phyloP scores from a whole-genome alignment of 2,329 filamentous ascomycete species.

The Aspergillus ruber region DNA sequence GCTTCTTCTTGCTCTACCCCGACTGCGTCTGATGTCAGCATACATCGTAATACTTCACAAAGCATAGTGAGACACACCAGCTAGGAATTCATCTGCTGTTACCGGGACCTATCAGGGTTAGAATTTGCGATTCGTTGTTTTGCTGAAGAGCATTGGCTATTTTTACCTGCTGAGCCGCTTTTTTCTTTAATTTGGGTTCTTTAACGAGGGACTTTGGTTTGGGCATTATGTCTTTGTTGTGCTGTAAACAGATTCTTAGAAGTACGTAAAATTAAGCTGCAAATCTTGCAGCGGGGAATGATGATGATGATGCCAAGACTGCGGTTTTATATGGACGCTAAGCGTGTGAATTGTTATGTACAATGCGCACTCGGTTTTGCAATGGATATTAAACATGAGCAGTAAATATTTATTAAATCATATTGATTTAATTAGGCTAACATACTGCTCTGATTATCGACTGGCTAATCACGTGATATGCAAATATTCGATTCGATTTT shows the following conservation, averaged over 20 bases:
- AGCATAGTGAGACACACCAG: constrained; percentile 41
- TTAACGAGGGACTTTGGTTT: constrained; percentile 36
- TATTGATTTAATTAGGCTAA: too few relatives aligned
- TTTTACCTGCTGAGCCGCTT: constrained; percentile 33
- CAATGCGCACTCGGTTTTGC: neutral
- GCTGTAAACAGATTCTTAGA: neutral
- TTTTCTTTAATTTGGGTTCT: constrained; percentile 39
- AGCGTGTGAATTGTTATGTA: neutral
- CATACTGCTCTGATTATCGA: too few relatives aligned
- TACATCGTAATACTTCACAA: neutral
- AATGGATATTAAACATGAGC: too few relatives aligned
- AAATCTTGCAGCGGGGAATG: neutral
- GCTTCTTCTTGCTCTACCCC: constrained; percentile 65
- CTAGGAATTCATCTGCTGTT: constrained; percentile 62
- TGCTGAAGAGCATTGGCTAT: too few relatives aligned
- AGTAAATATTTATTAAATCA: too few relatives aligned
- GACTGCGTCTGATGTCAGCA: constrained; percentile 26
- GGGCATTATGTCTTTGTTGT: constrained; percentile 23
- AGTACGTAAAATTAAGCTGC: neutral
- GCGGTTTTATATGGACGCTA: neutral
- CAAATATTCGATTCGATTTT: too few relatives aligned
- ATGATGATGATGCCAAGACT: neutral
- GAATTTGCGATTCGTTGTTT: too few relatives aligned
- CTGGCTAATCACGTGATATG: too few relatives aligned
- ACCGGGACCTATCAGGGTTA: constrained; percentile 42